Evolutionary conservation across 176 grass and related monocot genomes (phyloP).

Genomic region (Eleusine indica): DNA sequence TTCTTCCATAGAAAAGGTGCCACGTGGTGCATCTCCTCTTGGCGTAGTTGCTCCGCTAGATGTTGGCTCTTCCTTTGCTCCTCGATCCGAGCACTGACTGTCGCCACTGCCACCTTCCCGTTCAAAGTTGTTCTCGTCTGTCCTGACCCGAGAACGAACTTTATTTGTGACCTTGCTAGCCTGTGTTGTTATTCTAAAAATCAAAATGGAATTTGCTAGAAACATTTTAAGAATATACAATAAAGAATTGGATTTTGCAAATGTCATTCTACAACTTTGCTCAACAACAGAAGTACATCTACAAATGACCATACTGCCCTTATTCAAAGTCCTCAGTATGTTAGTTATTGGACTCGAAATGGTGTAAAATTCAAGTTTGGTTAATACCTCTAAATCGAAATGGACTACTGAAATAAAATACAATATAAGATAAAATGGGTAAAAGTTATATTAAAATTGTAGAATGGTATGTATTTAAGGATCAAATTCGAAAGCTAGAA

Average conservation of each 20-base stretch:
- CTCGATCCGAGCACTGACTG: slow-evolving; percentile 61
- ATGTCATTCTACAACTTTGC: slow-evolving; percentile 15
- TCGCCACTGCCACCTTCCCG: slow-evolving; percentile 58
- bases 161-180: slow-evolving; percentile 96
- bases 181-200: slow-evolving; percentile 78
- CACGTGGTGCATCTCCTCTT: slow-evolving; percentile 56
- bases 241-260: slow-evolving; percentile 24
- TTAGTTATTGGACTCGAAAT: background rate
- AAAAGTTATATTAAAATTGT: background rate
- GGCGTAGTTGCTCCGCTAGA: slow-evolving; percentile 67
- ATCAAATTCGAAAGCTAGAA: background rate
- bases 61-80: slow-evolving; percentile 66
- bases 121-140: slow-evolving; percentile 61
- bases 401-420: background rate
- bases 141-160: slow-evolving; percentile 78
- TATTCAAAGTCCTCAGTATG: background rate
- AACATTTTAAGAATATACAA: slow-evolving; percentile 44
- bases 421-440: background rate
- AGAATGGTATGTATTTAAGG: slow-evolving; percentile 9
- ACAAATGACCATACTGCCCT: background rate
- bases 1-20: slow-evolving; percentile 41
- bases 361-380: background rate
- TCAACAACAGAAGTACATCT: background rate
- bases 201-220: slow-evolving; percentile 58
- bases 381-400: background rate